These are phyloP conservation scores for Xanthoconium purpureum DNA, from an alignment of 768 basidiomycete species.

Conservation along the genomic window DNA sequence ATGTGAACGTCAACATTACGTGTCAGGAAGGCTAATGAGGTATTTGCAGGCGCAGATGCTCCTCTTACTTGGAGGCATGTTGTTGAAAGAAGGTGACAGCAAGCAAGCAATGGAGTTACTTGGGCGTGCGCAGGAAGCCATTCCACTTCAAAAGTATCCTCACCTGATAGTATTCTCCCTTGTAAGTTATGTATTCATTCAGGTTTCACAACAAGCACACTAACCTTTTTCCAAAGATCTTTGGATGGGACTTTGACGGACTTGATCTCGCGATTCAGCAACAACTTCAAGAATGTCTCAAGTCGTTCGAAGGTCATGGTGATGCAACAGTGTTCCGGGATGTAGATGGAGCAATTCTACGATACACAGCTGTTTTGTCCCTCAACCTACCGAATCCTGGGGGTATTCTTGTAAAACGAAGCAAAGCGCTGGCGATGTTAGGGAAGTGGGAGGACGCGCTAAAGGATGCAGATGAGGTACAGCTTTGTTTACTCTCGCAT, in stretches of 20 bases:
- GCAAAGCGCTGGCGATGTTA: background rate
- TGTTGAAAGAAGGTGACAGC: background rate
- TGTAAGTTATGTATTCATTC: background rate
- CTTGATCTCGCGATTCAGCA: background rate
- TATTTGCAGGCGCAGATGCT: conserved; percentile 7
- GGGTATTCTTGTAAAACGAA: conserved; percentile 6
- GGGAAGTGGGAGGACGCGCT: background rate
- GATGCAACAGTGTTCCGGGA: background rate
- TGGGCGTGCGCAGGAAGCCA: background rate
- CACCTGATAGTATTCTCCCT: conserved; percentile 5
- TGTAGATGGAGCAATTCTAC: background rate
- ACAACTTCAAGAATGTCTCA: background rate
- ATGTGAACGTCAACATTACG: background rate
- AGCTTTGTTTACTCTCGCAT: background rate
- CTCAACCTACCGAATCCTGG: background rate
- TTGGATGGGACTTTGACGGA: conserved; percentile 5
- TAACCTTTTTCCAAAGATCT: background rate
- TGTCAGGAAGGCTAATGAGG: background rate
- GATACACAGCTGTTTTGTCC: conserved; percentile 7
- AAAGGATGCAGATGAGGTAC: conserved; percentile 1
- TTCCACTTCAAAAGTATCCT: background rate
- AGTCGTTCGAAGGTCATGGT: background rate
- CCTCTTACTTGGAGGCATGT: background rate
- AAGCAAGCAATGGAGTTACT: background rate
- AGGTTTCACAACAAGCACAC: rapidly evolving